Evolutionary conservation across 495 filamentous ascomycete genomes (phyloP).

Genomic region (Xylaria curta): DNA sequence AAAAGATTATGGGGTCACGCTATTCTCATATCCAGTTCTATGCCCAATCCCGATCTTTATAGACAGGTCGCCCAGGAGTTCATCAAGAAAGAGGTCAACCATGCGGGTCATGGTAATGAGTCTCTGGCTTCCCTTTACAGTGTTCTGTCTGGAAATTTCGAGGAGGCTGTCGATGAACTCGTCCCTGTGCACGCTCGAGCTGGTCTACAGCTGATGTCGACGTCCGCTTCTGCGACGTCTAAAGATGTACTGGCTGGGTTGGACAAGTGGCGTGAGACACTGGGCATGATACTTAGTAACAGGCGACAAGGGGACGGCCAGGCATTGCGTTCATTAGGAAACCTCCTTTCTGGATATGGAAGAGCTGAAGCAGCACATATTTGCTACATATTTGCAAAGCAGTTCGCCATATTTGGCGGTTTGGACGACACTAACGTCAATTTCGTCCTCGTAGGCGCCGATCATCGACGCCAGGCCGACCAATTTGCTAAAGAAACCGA

Average conservation of each 20-base stretch:
- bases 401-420: constrained; percentile 72
- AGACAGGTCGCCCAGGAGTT: constrained; percentile 95
- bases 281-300: constrained; percentile 85
- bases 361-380: constrained; percentile 90
- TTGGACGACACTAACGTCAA: constrained; percentile 80
- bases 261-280: constrained; percentile 91
- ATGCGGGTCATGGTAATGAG: constrained; percentile 74
- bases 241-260: constrained; percentile 83
- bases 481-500: constrained; percentile 80
- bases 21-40: constrained; percentile 86
- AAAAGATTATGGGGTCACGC: constrained; percentile 95
- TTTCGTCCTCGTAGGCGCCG: constrained; percentile 83
- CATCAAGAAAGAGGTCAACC: constrained; percentile 88
- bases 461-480: constrained; percentile 70
- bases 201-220: constrained; percentile 87
- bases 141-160: constrained; percentile 89
- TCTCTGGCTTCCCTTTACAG: constrained; percentile 90
- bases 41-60: constrained; percentile 66
- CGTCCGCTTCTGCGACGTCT: constrained; percentile 63
- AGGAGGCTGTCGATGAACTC: constrained; percentile 94
- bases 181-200: constrained; percentile 93
- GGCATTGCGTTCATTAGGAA: constrained; percentile 80
- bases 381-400: constrained; percentile 70
- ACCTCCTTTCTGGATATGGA: constrained; percentile 83
- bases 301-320: constrained; percentile 78